Evolutionary conservation across 1,284 basidiomycete species (phyloP).

Genomic region (Veloboletus limbatus): DNA sequence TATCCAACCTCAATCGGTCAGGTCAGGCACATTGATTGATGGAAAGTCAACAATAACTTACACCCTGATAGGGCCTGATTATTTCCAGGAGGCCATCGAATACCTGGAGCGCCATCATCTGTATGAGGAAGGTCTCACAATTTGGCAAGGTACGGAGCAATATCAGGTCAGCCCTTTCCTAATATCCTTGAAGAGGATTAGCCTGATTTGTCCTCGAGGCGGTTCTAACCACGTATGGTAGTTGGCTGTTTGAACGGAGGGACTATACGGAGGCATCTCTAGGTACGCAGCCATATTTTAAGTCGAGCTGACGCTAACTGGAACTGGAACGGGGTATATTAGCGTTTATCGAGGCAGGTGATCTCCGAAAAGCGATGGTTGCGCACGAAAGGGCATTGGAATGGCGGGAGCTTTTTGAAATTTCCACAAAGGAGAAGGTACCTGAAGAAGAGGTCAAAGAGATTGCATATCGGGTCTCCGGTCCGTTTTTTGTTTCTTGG

Average conservation of each 20-base stretch:
- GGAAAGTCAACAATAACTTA: slow-evolving; percentile 9
- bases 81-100: slow-evolving; percentile 76
- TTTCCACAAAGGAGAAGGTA: slow-evolving; percentile 53
- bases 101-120: slow-evolving; percentile 83
- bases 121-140: slow-evolving; percentile 67
- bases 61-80: slow-evolving; percentile 44
- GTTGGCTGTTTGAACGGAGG: slow-evolving; percentile 82
- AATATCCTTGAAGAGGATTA: background rate
- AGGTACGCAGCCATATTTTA: slow-evolving; percentile 42
- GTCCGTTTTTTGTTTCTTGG: slow-evolving; percentile 40
- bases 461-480: slow-evolving; percentile 73
- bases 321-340: slow-evolving; percentile 11
- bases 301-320: slow-evolving; percentile 6
- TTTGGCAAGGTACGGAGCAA: slow-evolving; percentile 67
- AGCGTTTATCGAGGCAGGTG: slow-evolving; percentile 74
- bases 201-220: slow-evolving; percentile 33
- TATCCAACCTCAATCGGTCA: slow-evolving; percentile 72
- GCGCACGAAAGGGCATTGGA: slow-evolving; percentile 83
- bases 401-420: slow-evolving; percentile 90
- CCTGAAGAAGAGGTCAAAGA: slow-evolving; percentile 54
- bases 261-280: slow-evolving; percentile 84
- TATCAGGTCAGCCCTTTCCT: slow-evolving; percentile 52
- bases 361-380: slow-evolving; percentile 71
- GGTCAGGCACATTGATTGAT: slow-evolving; percentile 43
- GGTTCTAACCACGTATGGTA: slow-evolving; percentile 81